These are phyloP conservation scores for Trichoderma citrinoviride DNA, from an alignment of 2,329 filamentous ascomycete genomes.

Conservation along the genomic window DNA sequence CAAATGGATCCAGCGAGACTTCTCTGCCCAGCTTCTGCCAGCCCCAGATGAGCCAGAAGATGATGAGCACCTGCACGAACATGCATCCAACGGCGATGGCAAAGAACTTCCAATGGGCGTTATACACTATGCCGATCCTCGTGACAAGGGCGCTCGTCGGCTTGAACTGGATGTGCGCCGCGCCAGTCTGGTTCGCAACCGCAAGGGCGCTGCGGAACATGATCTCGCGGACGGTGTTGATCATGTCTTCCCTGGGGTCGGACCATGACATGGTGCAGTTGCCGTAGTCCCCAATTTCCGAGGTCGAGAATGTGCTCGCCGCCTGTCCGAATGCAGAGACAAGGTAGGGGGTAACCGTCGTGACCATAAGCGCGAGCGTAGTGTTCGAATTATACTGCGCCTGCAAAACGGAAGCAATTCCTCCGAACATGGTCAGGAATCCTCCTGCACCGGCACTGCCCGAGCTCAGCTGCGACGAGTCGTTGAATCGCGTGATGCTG, in stretches of 20 bases:
- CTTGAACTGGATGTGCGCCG: not conserved
- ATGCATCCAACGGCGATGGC: slow-evolving; percentile 4
- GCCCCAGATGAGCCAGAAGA: not conserved
- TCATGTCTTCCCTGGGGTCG: slow-evolving; percentile 11
- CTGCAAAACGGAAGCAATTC: not conserved
- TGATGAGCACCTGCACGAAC: not conserved
- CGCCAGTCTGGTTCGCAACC: not conserved
- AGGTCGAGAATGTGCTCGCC: slow-evolving; percentile 12
- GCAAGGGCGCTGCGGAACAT: slow-evolving; percentile 19
- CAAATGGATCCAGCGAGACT: slow-evolving; percentile 10
- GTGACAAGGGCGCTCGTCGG: not conserved
- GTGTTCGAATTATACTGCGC: slow-evolving; percentile 15
- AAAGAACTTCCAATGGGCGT: not conserved
- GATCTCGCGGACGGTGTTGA: slow-evolving; percentile 7
- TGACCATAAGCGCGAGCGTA: not conserved
- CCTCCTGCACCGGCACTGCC: slow-evolving; percentile 13
- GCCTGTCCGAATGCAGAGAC: slow-evolving; percentile 3
- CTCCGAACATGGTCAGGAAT: slow-evolving; percentile 11
- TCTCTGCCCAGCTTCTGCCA: slow-evolving; percentile 2
- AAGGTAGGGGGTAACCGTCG: not conserved
- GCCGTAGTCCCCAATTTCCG: not conserved
- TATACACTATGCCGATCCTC: slow-evolving; percentile 9
- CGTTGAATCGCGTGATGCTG: not conserved
- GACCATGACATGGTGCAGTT: slow-evolving; percentile 16
- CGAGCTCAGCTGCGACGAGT: not conserved